Base-by-base conservation (phyloP, 352 stramenopile species). In the Stramenopiles sp. region DNA sequence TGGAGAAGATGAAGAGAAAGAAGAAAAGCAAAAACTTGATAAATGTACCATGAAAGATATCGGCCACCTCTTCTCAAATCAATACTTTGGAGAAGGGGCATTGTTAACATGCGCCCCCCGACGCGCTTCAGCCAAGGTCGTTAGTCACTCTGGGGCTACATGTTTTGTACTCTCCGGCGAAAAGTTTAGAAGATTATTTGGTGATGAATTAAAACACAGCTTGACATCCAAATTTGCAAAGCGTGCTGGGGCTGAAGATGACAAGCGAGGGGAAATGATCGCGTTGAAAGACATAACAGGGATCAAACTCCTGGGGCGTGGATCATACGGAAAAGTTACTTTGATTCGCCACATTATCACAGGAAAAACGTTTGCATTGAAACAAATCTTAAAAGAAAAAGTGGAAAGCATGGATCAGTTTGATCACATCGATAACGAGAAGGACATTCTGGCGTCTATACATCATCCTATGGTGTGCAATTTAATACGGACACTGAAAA, bases 401-500 rank as follows among this genome's bases (percentile, higher is more conserved):
- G 43, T 63, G 12, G 43, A 63, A 63, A 25, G 25, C 25, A 18
- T 63, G 25, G 43, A 63, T 12, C 43, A 63, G 25, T 25, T 18
- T 63, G 43, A 63, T 63, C 43, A 63, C 25, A 63, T 63, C 43
- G 25, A 63, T 25, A 63, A 63, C 25, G 43, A 63, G 25, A 63
- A 63, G 25, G 25, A 12, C 12, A 18, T 63, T 12, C 43, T 63
- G 12, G 43, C 12, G 12, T 63, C 43, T 63, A 63, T 63, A 18
- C 12, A 63, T 63, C 43, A 63, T 63, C 12, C 25, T 25, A 63
- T 63, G 43, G 43, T 63, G 25, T 63, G 43, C 43, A 63, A 63
- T 25, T 63, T 63, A 25, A 63, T 63, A 63, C 43, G 43, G 12
- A 63, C 43, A 25, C 25, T 63, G 12, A 63, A 93, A 78, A 91